Evolutionary conservation across 768 basidiomycete species (phyloP).

Genomic region (Neoboletus magnificus): DNA sequence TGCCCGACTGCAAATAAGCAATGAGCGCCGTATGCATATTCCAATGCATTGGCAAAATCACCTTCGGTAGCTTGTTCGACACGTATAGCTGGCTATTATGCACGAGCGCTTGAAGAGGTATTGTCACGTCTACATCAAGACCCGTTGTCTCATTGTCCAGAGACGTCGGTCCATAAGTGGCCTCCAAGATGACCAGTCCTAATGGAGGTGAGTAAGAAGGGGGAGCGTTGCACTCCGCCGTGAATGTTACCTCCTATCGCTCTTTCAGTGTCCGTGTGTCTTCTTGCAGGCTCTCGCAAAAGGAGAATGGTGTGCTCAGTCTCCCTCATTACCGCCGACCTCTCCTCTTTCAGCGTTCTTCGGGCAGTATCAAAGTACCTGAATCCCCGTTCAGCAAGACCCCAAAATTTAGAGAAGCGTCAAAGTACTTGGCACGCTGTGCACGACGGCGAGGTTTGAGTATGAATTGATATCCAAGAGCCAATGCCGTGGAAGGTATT

Average conservation of each 20-base stretch:
- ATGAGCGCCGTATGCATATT: constrained; percentile 2
- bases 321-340: constrained; percentile 58
- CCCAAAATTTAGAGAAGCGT: constrained; percentile 5
- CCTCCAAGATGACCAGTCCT: constrained; percentile 79
- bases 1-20: constrained; percentile 45
- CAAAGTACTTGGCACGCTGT: constrained; percentile 49
- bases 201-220: constrained; percentile 15
- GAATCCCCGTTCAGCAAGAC: constrained; percentile 18
- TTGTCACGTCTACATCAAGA: constrained; percentile 70
- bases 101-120: constrained; percentile 80
- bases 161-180: constrained; percentile 63
- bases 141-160: constrained; percentile 48
- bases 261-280: constrained; percentile 60
- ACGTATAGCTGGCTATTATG: constrained; percentile 75
- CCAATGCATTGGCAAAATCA: constrained; percentile 23
- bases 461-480: constrained; percentile 54
- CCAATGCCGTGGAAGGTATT: constrained; percentile 52
- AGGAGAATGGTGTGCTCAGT: constrained; percentile 59
- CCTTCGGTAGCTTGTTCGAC: constrained; percentile 73
- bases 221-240: neutral
- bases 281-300: constrained; percentile 64
- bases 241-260: constrained; percentile 56
- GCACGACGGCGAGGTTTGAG: constrained; percentile 53
- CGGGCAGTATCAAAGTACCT: constrained; percentile 70
- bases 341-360: constrained; percentile 59